Evolutionary conservation across 1,284 basidiomycete genomes (phyloP).

Genomic region (Fomes fomentarius): DNA sequence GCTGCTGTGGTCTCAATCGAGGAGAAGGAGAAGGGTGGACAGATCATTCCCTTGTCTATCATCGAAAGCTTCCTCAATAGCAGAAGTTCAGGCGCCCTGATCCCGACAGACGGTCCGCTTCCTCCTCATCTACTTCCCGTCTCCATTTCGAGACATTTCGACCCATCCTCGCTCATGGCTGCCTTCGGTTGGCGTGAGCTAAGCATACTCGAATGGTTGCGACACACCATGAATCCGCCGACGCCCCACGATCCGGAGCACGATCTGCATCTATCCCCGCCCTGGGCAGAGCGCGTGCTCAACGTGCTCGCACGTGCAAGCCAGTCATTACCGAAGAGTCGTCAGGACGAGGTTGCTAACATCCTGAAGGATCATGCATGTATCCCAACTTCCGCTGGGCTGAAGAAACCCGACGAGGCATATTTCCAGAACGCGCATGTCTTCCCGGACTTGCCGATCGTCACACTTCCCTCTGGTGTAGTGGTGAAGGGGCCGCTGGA

Average conservation of each 20-base stretch:
- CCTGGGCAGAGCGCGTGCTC: constrained; percentile 87
- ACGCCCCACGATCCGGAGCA: constrained; percentile 50
- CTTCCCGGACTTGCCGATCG: constrained; percentile 87
- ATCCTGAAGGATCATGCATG: constrained; percentile 71
- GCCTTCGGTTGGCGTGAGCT: constrained; percentile 87
- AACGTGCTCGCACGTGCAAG: constrained; percentile 75
- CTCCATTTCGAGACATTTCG: constrained; percentile 67
- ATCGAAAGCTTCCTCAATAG: constrained; percentile 81
- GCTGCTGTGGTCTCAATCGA: constrained; percentile 64
- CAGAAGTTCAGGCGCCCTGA: constrained; percentile 53
- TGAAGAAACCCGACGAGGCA: constrained; percentile 75
- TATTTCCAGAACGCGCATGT: constrained; percentile 91
- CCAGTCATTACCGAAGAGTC: constrained; percentile 64
- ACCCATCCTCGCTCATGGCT: constrained; percentile 54
- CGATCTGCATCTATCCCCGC: constrained; percentile 70
- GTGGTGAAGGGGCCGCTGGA: constrained; percentile 78
- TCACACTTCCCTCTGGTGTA: constrained; percentile 72
- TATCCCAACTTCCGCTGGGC: constrained; percentile 84
- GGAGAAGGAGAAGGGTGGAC: constrained; percentile 44
- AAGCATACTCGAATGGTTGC: constrained; percentile 77
- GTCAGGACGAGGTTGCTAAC: constrained; percentile 60
- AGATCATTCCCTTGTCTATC: constrained; percentile 69
- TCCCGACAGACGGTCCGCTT: constrained; percentile 84
- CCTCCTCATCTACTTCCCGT: constrained; percentile 81
- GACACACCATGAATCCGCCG: constrained; percentile 61